These are phyloP conservation scores for Coemansia biformis DNA, from an alignment of 192 early-diverging fungal genomes.

Conservation along the genomic window DNA sequence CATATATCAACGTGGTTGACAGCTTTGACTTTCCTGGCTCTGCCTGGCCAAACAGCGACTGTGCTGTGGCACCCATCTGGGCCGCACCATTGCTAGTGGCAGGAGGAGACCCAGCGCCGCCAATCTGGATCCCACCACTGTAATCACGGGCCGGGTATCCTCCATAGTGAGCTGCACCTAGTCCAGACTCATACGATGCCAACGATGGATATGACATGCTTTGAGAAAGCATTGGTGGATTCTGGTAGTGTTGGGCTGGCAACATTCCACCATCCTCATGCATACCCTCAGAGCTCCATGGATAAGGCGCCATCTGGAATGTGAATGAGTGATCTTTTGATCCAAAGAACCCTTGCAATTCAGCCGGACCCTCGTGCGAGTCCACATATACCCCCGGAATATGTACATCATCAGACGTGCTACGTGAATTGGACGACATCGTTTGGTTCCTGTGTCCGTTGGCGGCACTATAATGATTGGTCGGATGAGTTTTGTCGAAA, in stretches of 20 bases:
- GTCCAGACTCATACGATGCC: background rate
- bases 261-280: too few relatives aligned
- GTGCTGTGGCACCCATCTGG: constrained; percentile 1
- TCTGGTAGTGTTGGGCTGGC: background rate
- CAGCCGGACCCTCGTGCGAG: background rate
- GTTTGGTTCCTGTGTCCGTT: background rate
- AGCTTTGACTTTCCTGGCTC: constrained; percentile 9
- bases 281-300: background rate
- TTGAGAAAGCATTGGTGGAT: background rate
- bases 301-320: constrained; percentile 22
- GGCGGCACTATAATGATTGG: background rate
- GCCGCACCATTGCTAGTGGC: too few relatives aligned
- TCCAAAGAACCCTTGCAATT: constrained; percentile 12
- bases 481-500: too few relatives aligned
- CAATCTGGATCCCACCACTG: too few relatives aligned
- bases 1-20: constrained; percentile 27
- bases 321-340: constrained; percentile 5
- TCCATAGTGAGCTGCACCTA: too few relatives aligned
- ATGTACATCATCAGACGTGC: background rate
- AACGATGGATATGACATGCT: constrained; percentile 5
- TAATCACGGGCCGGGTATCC: too few relatives aligned
- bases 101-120: too few relatives aligned
- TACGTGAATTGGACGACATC: background rate
- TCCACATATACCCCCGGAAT: background rate
- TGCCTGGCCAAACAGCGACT: constrained; percentile 1